Base-by-base conservation (phyloP, 2,329 filamentous ascomycete genomes). In the Cercospora berteroae region DNA sequence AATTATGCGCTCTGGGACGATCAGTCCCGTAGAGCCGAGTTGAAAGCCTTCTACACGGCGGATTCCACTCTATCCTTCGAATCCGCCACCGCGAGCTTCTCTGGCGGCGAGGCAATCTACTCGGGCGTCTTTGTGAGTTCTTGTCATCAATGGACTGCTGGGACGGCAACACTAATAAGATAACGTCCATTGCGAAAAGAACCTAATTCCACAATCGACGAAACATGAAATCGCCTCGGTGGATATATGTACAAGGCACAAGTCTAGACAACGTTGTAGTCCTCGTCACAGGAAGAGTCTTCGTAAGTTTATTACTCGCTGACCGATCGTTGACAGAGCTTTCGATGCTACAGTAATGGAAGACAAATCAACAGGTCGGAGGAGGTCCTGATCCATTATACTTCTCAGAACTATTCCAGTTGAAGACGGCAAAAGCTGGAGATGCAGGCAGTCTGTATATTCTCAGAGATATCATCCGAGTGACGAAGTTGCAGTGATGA, bases 1-100 rank as follows among this genome's bases (percentile, higher is more conserved):
- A 62, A 55, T 44, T 62, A 62, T 16, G 23, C 16, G n/a, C 60
- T 62, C 60, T 62, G 44, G 42, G 60, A 62, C n/a, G 23, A 52
- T 23, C 42, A 52, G 31, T 9, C 60, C 16, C 44, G 48, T 5
- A 29, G 44, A 18, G 29, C 42, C 23, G 60, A 63, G 25, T 29
- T 63, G 48, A 39, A 56, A 52, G 25, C 27, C 13, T 36, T 55
- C 25, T 62, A 62, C 39, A 31, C 25, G 4, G 13, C 39, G 1
- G 18, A 62, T 31, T 52, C 60, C 9, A 48, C 36, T 1, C 20
- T 61, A 12, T 48, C 59, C 12, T 61, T 61, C 29, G 39, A 61
- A 5, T 61, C 59, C 23, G 23, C 23, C 8, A 44, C 25, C 13
- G 12, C 36, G 36, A 62, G 42, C 27, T 62, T 62, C 42, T 29